Conservation (phyloP, 345 rosid species). For the Excoecaria agallocha region DNA sequence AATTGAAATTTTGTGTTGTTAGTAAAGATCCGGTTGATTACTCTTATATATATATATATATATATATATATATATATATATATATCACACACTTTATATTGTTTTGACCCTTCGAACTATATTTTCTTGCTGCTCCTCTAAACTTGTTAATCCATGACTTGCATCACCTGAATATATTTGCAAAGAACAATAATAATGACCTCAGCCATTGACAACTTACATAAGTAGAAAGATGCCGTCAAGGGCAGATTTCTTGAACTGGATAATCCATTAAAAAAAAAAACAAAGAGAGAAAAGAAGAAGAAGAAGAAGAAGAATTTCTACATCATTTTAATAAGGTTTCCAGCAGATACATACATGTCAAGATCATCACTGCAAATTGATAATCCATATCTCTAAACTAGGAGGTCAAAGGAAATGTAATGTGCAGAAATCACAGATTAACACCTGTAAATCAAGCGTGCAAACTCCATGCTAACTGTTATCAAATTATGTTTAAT, state of each 20-base stretch:
- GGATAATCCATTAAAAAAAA: too few relatives aligned
- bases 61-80: too few relatives aligned
- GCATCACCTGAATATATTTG: neutral
- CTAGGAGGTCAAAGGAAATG: neutral
- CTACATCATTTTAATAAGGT: neutral
- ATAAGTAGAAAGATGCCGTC: too few relatives aligned
- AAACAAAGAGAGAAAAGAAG: too few relatives aligned
- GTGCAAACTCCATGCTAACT: neutral
- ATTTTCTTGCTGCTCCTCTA: neutral
- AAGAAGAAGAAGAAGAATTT: too few relatives aligned
- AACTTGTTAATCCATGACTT: neutral
- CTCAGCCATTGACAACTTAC: too few relatives aligned
- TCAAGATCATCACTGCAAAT: neutral
- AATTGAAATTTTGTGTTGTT: too few relatives aligned
- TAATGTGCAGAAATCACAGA: neutral
- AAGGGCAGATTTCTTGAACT: too few relatives aligned
- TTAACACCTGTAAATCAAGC: neutral
- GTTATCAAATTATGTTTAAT: neutral
- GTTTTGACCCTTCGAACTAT: too few relatives aligned
- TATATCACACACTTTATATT: too few relatives aligned
- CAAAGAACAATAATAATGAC: neutral
- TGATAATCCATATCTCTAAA: neutral
- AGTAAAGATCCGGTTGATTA: too few relatives aligned
- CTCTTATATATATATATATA: too few relatives aligned
- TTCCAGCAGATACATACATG: slow-evolving; percentile 6